A percentile compares a stretch with the other conserved stretches of the same genome.
These are phyloP conservation scores for Torulaspora indica DNA, from an alignment of 805 yeast species.

Conservation along the genomic window DNA sequence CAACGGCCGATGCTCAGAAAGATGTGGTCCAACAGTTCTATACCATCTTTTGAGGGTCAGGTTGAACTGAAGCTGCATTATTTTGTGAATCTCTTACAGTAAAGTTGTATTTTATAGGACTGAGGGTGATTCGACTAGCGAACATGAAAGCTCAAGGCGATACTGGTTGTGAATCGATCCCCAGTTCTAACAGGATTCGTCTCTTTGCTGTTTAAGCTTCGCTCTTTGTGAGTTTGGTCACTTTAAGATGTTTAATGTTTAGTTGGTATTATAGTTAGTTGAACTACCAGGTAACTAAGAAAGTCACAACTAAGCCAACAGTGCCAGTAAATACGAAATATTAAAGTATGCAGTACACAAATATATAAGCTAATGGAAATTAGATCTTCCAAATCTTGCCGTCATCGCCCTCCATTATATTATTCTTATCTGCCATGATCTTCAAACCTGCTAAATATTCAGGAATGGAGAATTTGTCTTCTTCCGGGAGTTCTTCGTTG, in stretches of 20 bases:
- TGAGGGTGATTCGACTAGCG: neutral
- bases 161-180: neutral
- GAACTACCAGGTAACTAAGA: neutral
- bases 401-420: constrained; percentile 46
- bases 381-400: constrained; percentile 43
- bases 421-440: constrained; percentile 43
- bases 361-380: neutral
- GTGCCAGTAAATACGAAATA: neutral
- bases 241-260: neutral
- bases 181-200: neutral
- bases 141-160: neutral
- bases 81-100: neutral
- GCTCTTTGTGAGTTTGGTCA: neutral
- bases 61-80: neutral
- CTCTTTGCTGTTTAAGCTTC: neutral
- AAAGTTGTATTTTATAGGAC: neutral
- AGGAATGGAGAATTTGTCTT: constrained; percentile 42
- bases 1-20: constrained; percentile 5
- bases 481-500: constrained; percentile 44
- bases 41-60: constrained; percentile 6
- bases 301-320: no score
- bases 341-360: neutral
- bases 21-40: neutral
- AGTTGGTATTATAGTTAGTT: neutral
- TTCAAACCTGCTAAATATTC: constrained; percentile 45